Evolutionary conservation across 169 alveolate genomes (phyloP), one percentile per base, ranked within the genome.

Genomic region (Cryptosporidium bovis): DNA sequence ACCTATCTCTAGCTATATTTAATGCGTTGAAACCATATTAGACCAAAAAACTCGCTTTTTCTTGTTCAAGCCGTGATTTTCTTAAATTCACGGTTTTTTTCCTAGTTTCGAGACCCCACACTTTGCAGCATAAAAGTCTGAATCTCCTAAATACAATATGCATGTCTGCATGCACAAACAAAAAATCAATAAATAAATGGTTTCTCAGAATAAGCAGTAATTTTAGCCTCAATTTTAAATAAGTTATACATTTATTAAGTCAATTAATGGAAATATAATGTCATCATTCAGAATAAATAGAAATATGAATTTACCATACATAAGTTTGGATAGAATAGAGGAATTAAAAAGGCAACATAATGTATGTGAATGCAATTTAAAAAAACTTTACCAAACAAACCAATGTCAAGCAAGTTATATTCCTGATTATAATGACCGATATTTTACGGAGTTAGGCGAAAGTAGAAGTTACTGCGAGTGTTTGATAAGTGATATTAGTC

Each of bases 241-340:
- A 20, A 55, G 31, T 55, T 55, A 18, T 6, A 10, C 0, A 7
- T 10, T 13, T 7, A 2, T 20, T 55, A 55, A 55, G 12, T 2
- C n/a, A 13, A 13, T 7, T 13, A 13, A 55, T 55, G 4, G 1
- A 8, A 40, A 40, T 40, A 40, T 8, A 40, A 40, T 40, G 48
- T 40, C 48, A 12, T 53, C 64, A n/a, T 16, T n/a, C 12, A 53
- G 64, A 53, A n/a, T 13, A 53, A 53, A 53, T 16, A 15, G 40
- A 5, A 55, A n/a, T 33, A 31, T 44, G 10, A 66, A 69, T 15
- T 53, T 69, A 29, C 83, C 83, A 33, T 53, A 69, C 20, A 53
- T 69, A 34, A 51, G 51, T 55, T 51, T 69, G 66, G 83, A 69
- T 10, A 29, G 83, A 27, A 69, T 69, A 24, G 67, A 69, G 2